phyloP scores from a whole-genome alignment of 176 grass and related monocot genomes.

The Triticum aestivum region IWGSC_CS_RefSeq_v2.1 NC_057806.1:494022797-494023296 shows the following conservation, averaged over 20 bases:
- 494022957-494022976: not conserved
- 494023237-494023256: constrained; percentile 95
- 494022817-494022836: not conserved
- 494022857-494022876: not conserved
- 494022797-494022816: not conserved
- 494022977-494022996: no score
- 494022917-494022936: not conserved
- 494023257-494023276: constrained; percentile 85
- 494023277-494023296: constrained; percentile 76
- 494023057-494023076: no score
- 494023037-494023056: no score
- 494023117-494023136: not conserved
- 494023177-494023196: constrained; percentile 65
- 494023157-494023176: constrained; percentile 49
- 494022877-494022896: not conserved
- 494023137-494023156: not conserved
- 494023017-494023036: no score
- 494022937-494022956: not conserved
- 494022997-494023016: no score
- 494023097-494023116: not conserved
- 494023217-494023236: constrained; percentile 70
- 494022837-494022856: not conserved
- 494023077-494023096: not conserved
- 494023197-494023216: constrained; percentile 67
- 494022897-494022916: not conserved